Percentiles rank a stretch among this genome's conserved stretches.
Evolutionary conservation across 2,329 filamentous ascomycete species (phyloP).

Genomic region (Acephala macrosclerotiorum): DNA sequence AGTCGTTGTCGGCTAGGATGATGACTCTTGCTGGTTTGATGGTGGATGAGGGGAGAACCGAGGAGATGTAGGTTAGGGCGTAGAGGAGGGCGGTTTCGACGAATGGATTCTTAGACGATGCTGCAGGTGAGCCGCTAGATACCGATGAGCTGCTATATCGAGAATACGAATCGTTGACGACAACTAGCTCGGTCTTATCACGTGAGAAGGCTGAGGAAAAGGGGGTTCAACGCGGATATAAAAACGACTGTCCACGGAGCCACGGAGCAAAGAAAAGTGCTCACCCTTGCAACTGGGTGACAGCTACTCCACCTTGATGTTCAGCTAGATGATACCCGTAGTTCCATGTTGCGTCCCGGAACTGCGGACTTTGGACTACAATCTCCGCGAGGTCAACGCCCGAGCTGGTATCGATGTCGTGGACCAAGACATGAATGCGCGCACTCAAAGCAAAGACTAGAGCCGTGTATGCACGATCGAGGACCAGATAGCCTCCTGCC

Average conservation of each 20-base stretch:
- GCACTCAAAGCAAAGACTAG: slow-evolving; percentile 73
- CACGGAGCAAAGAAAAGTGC: slow-evolving; percentile 43
- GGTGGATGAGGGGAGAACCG: slow-evolving; percentile 46
- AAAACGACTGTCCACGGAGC: slow-evolving; percentile 13
- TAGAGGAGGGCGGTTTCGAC: slow-evolving; percentile 92
- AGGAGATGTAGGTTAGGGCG: slow-evolving; percentile 80
- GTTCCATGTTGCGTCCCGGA: slow-evolving; percentile 84
- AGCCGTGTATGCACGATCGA: slow-evolving; percentile 86
- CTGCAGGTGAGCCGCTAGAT: slow-evolving; percentile 43
- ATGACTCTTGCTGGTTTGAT: slow-evolving; percentile 78
- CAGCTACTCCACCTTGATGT: slow-evolving; percentile 79
- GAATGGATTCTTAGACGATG: slow-evolving; percentile 76
- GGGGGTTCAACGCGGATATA: slow-evolving; percentile 10
- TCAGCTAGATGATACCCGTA: slow-evolving; percentile 78
- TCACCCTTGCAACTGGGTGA: slow-evolving; percentile 82
- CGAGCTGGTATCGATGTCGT: slow-evolving; percentile 62
- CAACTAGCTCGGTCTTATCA: slow-evolving; percentile 5
- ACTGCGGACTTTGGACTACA: slow-evolving; percentile 91
- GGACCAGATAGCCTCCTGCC: slow-evolving; percentile 92
- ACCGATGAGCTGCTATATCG: slow-evolving; percentile 7
- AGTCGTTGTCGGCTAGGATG: slow-evolving; percentile 94
- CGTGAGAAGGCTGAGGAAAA: slow-evolving; percentile 27
- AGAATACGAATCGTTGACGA: background rate
- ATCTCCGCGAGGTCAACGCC: slow-evolving; percentile 76
- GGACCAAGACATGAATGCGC: slow-evolving; percentile 70